phyloP scores from a whole-genome alignment of 805 yeast genomes.

The Candida peoriensis region DNA sequence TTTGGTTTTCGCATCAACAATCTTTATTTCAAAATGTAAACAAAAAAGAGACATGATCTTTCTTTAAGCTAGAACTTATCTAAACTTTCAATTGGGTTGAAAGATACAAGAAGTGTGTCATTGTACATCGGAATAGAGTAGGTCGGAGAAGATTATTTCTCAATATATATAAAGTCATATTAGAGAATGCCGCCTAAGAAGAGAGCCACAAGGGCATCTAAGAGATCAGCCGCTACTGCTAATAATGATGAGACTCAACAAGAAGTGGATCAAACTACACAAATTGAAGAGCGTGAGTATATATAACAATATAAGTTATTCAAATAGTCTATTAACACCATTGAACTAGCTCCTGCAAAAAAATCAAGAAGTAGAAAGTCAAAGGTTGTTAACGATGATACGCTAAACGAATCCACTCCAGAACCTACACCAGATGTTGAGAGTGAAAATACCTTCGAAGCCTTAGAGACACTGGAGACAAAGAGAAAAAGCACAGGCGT shows the following conservation, averaged over 20 bases:
- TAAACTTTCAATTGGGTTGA: too few species aligned
- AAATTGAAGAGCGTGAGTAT: conserved; percentile 3
- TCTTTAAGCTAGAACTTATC: too few species aligned
- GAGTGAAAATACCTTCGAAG: conserved; percentile 1
- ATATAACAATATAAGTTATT: too few species aligned
- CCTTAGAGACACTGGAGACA: neutral
- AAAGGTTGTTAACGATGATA: neutral
- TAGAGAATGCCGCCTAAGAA: conserved; percentile 19
- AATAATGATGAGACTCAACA: conserved; percentile 2
- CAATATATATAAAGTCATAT: neutral
- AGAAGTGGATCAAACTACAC: conserved; percentile 1
- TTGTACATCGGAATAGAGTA: neutral
- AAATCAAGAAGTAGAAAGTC: neutral
- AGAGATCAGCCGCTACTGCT: neutral
- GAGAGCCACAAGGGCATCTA: conserved; percentile 18
- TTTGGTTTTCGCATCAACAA: too few species aligned
- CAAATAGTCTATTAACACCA: neutral
- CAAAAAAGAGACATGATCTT: too few species aligned
- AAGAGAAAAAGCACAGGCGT: neutral
- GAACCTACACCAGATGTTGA: too few species aligned
- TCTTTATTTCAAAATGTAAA: too few species aligned
- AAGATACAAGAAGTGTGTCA: too few species aligned
- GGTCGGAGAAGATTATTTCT: conserved; percentile 1
- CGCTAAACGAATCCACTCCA: neutral
- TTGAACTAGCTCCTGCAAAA: neutral